Evolutionary conservation across 805 yeast species (phyloP).

Genomic region (Candida chauliodis): DNA sequence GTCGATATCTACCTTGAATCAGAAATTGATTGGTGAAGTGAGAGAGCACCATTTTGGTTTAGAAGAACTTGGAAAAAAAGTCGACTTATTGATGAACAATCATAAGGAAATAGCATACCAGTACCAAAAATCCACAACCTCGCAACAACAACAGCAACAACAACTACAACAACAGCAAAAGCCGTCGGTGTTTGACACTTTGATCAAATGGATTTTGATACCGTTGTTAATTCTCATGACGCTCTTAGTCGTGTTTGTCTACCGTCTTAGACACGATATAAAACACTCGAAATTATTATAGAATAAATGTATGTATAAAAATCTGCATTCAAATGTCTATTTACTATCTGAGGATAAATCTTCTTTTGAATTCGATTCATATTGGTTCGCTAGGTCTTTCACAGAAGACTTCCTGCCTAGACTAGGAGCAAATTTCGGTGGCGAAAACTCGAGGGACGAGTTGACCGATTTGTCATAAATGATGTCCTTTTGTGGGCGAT

Average conservation of each 20-base stretch:
- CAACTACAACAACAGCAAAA: constrained; percentile 11
- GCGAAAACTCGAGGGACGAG: constrained; percentile 16
- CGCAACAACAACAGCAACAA: constrained; percentile 9
- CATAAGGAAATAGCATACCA: constrained; percentile 36
- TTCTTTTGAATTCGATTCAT: constrained; percentile 15
- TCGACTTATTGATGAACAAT: constrained; percentile 37
- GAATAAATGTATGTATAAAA: constrained; percentile 7
- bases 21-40: constrained; percentile 39
- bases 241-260: constrained; percentile 44
- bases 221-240: constrained; percentile 39
- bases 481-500: constrained; percentile 21
- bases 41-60: constrained; percentile 36
- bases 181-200: constrained; percentile 12
- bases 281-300: constrained; percentile 58
- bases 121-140: constrained; percentile 15
- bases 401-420: constrained; percentile 30
- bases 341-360: constrained; percentile 1
- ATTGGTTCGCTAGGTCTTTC: constrained; percentile 28
- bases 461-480: constrained; percentile 13
- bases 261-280: constrained; percentile 57
- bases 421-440: constrained; percentile 25
- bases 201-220: constrained; percentile 38
- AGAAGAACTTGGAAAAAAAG: constrained; percentile 32
- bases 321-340: background rate
- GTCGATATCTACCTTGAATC: constrained; percentile 29